Evolutionary conservation across 805 yeast species (phyloP).

Genomic region (Candida ovalis): DNA sequence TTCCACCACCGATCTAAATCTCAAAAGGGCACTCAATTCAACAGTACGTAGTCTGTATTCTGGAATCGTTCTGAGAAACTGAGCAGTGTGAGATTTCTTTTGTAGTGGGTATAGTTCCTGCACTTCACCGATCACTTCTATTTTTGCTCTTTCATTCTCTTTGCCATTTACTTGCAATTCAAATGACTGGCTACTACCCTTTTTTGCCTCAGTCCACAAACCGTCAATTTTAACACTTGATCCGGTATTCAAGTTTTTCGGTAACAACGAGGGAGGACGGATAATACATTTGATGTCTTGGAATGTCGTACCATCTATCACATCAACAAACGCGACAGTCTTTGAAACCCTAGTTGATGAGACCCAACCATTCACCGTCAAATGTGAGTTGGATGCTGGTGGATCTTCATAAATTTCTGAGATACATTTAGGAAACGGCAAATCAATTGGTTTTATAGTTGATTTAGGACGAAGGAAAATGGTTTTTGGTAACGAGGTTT

Average conservation of each 20-base stretch:
- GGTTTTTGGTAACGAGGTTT: neutral
- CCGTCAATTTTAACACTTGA: conserved; percentile 29
- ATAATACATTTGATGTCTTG: conserved; percentile 54
- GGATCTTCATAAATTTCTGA: conserved; percentile 32
- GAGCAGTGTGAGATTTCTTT: conserved; percentile 67
- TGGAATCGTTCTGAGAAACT: conserved; percentile 68
- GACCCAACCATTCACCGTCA: conserved; percentile 69
- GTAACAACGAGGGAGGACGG: conserved; percentile 33
- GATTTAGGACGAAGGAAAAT: neutral
- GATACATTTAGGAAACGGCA: conserved; percentile 23
- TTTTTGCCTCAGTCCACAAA: conserved; percentile 38
- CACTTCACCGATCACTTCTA: conserved; percentile 59
- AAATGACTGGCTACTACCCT: conserved; percentile 42
- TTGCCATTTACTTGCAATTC: conserved; percentile 43
- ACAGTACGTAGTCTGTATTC: conserved; percentile 72
- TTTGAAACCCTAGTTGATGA: conserved; percentile 69
- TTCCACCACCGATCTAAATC: conserved; percentile 72
- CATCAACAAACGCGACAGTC: conserved; percentile 73
- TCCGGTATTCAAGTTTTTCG: conserved; percentile 36
- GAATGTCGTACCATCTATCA: conserved; percentile 71
- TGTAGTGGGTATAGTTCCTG: conserved; percentile 73
- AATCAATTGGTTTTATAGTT: neutral
- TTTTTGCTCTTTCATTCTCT: conserved; percentile 23
- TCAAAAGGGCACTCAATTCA: conserved; percentile 58
- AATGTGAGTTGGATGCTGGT: conserved; percentile 32